These are phyloP conservation scores for Hypoxylon sp. DNA, from an alignment of 2,329 filamentous ascomycete species.

Conservation along the genomic window DNA sequence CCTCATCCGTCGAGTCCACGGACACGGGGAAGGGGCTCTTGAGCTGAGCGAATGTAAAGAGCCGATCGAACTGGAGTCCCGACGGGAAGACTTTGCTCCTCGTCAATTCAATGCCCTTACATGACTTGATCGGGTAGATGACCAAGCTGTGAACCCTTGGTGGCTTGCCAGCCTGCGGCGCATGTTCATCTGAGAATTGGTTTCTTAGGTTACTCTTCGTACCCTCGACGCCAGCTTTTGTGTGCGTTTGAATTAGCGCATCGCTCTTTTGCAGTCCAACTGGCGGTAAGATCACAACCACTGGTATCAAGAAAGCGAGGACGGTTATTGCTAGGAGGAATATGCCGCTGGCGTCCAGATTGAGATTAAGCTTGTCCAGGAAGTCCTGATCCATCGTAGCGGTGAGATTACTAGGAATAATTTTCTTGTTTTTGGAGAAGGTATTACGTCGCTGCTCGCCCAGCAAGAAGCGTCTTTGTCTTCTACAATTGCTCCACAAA, in stretches of 20 bases:
- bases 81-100: slow-evolving; percentile 74
- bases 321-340: slow-evolving; percentile 51
- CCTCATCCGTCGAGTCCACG: slow-evolving; percentile 53
- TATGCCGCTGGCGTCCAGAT: slow-evolving; percentile 48
- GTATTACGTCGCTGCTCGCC: slow-evolving; percentile 38
- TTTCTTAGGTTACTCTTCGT: slow-evolving; percentile 57
- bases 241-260: slow-evolving; percentile 69
- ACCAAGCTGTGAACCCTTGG: slow-evolving; percentile 73
- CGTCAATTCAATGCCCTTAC: slow-evolving; percentile 80
- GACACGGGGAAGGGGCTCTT: slow-evolving; percentile 63
- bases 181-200: slow-evolving; percentile 46
- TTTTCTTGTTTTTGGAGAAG: slow-evolving; percentile 8
- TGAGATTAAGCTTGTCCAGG: slow-evolving; percentile 26
- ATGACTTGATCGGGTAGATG: slow-evolving; percentile 89
- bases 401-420: slow-evolving; percentile 26
- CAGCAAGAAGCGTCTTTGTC: slow-evolving; percentile 39
- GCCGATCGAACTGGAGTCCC: slow-evolving; percentile 83
- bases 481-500: slow-evolving; percentile 1
- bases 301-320: slow-evolving; percentile 66
- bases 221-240: slow-evolving; percentile 60
- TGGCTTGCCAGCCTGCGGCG: slow-evolving; percentile 43
- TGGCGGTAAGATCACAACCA: slow-evolving; percentile 69
- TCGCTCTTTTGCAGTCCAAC: slow-evolving; percentile 67
- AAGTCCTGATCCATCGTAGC: slow-evolving; percentile 27
- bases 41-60: slow-evolving; percentile 85